Evolutionary conservation across 2,329 filamentous ascomycete genomes (phyloP), one percentile per base, ranked within the genome.

Genomic region (Waltergamsia citrina): DNA sequence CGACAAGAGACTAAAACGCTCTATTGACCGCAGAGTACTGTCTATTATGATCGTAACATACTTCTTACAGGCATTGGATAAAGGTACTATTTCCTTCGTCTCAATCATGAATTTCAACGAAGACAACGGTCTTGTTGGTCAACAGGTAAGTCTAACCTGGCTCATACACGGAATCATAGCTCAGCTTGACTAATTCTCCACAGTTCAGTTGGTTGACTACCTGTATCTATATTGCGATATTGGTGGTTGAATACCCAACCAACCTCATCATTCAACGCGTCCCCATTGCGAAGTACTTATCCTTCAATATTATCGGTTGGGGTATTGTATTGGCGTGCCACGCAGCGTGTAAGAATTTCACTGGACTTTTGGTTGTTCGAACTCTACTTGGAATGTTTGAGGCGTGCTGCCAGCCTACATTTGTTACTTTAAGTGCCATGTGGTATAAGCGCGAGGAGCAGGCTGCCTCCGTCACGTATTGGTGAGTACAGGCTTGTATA

Each of bases 381-480:
- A 80, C 73, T 0, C 56, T 85, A 7, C 69, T 85, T 5, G 81
- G 81, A 41, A 70, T 82, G 35, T 84, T 84, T 46, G 81, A 85
- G 52, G 74, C 79, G 0, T 71, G 73, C 24, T 81, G 76, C 48
- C 78, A 83, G 50, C 81, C 81, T 0, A 65, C 69, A 3, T 84
- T 85, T 44, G 60, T 85, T 19, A 59, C 85, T 33, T 62, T 85
- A 35, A 79, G 71, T 0, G 65, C 69, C 22, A 81, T 81, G 62
- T 85, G 80, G 80, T 85, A 85, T 52, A 74, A 71, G 39, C 65
- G 78, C 22, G 70, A 79, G 36, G 79, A 85, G 44, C 81, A 85
- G 47, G 70, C 78, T 0, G 53, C 69, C 0, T 70, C 74, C 5
- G 77, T 84, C 4, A 80, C 77, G 0, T 82, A 76, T 52, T 85